phyloP scores from a whole-genome alignment of 164 flowering plant species.

The Nymphaea thermarum region DNA sequence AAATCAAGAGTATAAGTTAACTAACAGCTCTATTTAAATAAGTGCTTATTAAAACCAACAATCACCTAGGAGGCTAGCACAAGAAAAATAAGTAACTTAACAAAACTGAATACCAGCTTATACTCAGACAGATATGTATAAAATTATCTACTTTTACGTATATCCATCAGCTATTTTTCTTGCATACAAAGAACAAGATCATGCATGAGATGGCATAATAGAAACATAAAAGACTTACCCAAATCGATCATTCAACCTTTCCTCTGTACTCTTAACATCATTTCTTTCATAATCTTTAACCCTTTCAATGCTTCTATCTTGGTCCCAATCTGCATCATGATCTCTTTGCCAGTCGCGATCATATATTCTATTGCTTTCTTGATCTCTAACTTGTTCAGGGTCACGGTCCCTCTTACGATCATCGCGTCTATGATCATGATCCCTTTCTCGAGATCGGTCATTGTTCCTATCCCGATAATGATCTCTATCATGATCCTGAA shows the following conservation, averaged over 20 bases:
- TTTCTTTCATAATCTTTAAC: slow-evolving; percentile 19
- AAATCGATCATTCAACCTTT: slow-evolving; percentile 21
- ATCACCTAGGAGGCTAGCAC: neutral
- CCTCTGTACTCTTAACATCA: slow-evolving; percentile 23
- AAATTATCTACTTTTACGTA: too few species aligned
- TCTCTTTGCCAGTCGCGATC: slow-evolving; percentile 23
- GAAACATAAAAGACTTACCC: slow-evolving; percentile 22
- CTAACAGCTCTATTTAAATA: too few species aligned
- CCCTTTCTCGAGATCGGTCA: slow-evolving; percentile 43
- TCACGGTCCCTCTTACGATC: slow-evolving; percentile 32
- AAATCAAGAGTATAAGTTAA: slow-evolving; percentile 1
- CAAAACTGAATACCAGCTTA: too few species aligned
- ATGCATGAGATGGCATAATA: neutral
- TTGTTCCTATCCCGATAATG: slow-evolving; percentile 27
- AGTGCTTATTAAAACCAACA: too few species aligned
- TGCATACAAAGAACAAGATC: too few species aligned
- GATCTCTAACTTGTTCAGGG: slow-evolving; percentile 26
- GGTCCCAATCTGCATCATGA: slow-evolving; percentile 24
- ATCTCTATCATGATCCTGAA: slow-evolving; percentile 35
- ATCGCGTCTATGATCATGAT: slow-evolving; percentile 30
- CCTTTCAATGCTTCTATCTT: slow-evolving; percentile 10
- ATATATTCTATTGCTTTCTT: slow-evolving; percentile 15
- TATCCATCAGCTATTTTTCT: too few species aligned
- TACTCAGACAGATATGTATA: too few species aligned
- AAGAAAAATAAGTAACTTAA: too few species aligned